Percentiles rank a stretch among this genome's conserved stretches.
Conservation (phyloP, 2,329 filamentous ascomycete genomes). For the Metarhizium robertsii region DNA sequence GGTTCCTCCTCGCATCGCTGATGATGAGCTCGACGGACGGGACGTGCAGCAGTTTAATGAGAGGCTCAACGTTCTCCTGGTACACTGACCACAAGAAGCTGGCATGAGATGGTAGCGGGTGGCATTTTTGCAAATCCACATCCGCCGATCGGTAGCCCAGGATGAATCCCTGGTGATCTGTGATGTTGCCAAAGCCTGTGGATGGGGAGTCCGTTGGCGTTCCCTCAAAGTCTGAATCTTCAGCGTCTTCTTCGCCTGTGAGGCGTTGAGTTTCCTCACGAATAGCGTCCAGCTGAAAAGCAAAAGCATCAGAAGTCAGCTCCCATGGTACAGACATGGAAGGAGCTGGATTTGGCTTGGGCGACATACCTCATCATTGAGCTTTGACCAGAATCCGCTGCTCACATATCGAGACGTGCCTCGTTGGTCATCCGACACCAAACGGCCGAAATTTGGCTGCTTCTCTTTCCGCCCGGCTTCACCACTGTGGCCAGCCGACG, state of each 20-base stretch:
- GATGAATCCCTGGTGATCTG: slow-evolving; percentile 62
- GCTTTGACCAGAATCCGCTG: slow-evolving; percentile 66
- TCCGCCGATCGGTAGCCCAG: slow-evolving; percentile 64
- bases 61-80: slow-evolving; percentile 63
- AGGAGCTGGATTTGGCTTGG: not conserved
- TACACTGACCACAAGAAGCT: slow-evolving; percentile 61
- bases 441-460: slow-evolving; percentile 49
- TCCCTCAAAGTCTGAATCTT: slow-evolving; percentile 53
- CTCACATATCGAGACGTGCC: slow-evolving; percentile 65
- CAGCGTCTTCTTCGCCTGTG: slow-evolving; percentile 33
- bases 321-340: no score
- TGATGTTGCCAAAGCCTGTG: slow-evolving; percentile 18
- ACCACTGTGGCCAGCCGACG: slow-evolving; percentile 22
- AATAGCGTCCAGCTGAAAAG: slow-evolving; percentile 28
- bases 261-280: slow-evolving; percentile 40
- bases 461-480: slow-evolving; percentile 19
- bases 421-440: slow-evolving; percentile 61
- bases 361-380: slow-evolving; percentile 59
- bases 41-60: slow-evolving; percentile 63
- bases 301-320: no score
- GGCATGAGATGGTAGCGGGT: slow-evolving; percentile 57
- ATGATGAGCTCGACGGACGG: slow-evolving; percentile 56
- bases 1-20: slow-evolving; percentile 48
- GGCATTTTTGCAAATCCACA: slow-evolving; percentile 54
- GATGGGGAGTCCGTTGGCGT: slow-evolving; percentile 35